Evolutionary conservation across 768 basidiomycete genomes (phyloP).

Genomic region (Mycena metata): DNA sequence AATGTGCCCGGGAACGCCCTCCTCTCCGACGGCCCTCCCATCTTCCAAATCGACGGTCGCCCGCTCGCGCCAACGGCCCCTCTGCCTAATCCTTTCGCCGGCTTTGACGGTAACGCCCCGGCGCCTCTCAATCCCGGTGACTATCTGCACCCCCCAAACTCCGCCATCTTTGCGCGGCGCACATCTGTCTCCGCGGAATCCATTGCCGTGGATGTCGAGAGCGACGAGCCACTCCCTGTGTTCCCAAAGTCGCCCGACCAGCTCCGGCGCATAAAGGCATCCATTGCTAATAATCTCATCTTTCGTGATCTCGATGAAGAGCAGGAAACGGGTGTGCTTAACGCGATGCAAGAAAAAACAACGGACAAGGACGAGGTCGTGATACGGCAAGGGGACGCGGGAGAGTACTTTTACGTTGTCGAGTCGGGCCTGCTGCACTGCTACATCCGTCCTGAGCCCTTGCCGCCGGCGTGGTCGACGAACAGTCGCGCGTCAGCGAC

Average conservation of each 20-base stretch:
- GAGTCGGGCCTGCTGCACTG: slow-evolving; percentile 90
- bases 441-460: slow-evolving; percentile 79
- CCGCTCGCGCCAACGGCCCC: slow-evolving; percentile 75
- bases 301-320: slow-evolving; percentile 98
- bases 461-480: slow-evolving; percentile 71
- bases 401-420: slow-evolving; percentile 98
- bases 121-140: slow-evolving; percentile 68
- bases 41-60: slow-evolving; percentile 70
- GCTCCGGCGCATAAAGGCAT: slow-evolving; percentile 86
- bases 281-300: slow-evolving; percentile 91
- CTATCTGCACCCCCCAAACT: slow-evolving; percentile 78
- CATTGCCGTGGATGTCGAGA: slow-evolving; percentile 81
- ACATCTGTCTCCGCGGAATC: slow-evolving; percentile 98
- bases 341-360: slow-evolving; percentile 92
- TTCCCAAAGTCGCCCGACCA: slow-evolving; percentile 88
- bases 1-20: slow-evolving; percentile 88
- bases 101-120: slow-evolving; percentile 63
- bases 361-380: slow-evolving; percentile 86
- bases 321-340: slow-evolving; percentile 91
- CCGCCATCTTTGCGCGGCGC: slow-evolving; percentile 89
- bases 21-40: slow-evolving; percentile 67
- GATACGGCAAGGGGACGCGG: slow-evolving; percentile 96
- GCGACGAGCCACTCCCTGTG: slow-evolving; percentile 78
- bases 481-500: slow-evolving; percentile 56
- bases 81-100: slow-evolving; percentile 66